Conservation (phyloP, 306 rosid genomes). For the Cucurbita ficifolia region DNA sequence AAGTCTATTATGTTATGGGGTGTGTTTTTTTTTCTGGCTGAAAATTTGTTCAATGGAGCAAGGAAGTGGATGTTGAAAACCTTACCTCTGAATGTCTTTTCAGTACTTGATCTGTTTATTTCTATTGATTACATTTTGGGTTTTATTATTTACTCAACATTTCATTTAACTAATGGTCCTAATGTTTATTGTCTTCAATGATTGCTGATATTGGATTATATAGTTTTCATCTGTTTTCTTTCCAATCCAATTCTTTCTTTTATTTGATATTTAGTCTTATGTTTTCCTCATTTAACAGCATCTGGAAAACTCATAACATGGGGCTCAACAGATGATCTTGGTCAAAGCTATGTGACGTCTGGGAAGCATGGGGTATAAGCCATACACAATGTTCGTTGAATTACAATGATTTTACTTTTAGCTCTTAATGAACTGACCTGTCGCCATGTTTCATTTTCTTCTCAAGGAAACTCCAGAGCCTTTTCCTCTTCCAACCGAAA, state of each 20-base stretch:
- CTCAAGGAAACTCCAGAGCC: conserved; percentile 83
- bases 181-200: neutral
- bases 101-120: neutral
- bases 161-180: neutral
- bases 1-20: neutral
- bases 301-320: conserved; percentile 84
- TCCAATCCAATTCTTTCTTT: neutral
- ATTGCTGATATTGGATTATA: neutral
- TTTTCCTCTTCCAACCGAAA: conserved; percentile 75
- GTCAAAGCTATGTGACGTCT: conserved; percentile 89
- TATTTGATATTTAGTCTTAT: neutral
- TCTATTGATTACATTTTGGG: neutral
- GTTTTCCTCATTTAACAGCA: conserved; percentile 24
- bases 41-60: neutral
- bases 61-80: neutral
- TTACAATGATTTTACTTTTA: neutral
- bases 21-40: neutral
- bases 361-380: conserved; percentile 89
- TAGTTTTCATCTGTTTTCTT: neutral
- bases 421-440: conserved; percentile 9
- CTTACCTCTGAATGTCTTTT: neutral
- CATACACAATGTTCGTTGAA: neutral
- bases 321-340: conserved; percentile 96
- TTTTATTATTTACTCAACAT: neutral
- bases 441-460: conserved; percentile 15